Percentiles rank a stretch among this genome's conserved stretches.
These are phyloP conservation scores for Claviceps paspali DNA, from an alignment of 2,329 filamentous ascomycete genomes.

Conservation along the genomic window DNA sequence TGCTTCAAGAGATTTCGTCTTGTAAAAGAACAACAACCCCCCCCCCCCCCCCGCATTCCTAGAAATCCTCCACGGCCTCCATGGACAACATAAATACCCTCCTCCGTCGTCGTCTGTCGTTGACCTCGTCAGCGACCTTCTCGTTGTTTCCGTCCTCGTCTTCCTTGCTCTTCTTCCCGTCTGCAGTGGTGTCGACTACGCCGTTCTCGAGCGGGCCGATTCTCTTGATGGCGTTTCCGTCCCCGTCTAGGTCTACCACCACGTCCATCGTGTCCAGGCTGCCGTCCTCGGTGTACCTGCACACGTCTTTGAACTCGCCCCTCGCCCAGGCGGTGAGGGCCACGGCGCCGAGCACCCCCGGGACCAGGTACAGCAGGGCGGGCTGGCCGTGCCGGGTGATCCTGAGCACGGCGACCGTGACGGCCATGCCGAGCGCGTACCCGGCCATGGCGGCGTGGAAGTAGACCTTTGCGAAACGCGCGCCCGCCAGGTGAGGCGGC, in stretches of 20 bases:
- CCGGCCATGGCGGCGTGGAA: constrained; percentile 65
- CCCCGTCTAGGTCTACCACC: constrained; percentile 36
- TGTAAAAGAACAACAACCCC: too few relatives aligned
- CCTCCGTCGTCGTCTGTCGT: constrained; percentile 14
- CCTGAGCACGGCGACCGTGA: constrained; percentile 62
- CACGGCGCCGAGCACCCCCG: constrained; percentile 59
- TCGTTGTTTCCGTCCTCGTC: constrained; percentile 3
- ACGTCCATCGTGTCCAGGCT: constrained; percentile 39
- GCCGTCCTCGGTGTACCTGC: constrained; percentile 65
- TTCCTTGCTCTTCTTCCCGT: constrained; percentile 13
- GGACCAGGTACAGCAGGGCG: constrained; percentile 82
- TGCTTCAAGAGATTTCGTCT: too few relatives aligned
- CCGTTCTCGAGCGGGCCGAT: constrained; percentile 22
- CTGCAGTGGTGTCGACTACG: constrained; percentile 20
- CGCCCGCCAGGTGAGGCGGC: constrained; percentile 21
- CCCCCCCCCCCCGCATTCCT: too few relatives aligned
- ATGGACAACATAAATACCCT: constrained; percentile 21
- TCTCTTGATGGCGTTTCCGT: constrained; percentile 30
- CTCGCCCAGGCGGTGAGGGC: constrained; percentile 59
- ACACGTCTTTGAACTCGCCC: constrained; percentile 63
- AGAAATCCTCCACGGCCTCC: constrained; percentile 14
- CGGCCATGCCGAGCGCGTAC: constrained; percentile 63
- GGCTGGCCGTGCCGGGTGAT: constrained; percentile 73
- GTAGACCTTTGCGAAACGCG: constrained; percentile 65
- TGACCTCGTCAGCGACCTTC: constrained; percentile 7